These are phyloP conservation scores for Hymenochaete sp. DNA, from an alignment of 1,284 basidiomycete genomes.

Conservation along the genomic window DNA sequence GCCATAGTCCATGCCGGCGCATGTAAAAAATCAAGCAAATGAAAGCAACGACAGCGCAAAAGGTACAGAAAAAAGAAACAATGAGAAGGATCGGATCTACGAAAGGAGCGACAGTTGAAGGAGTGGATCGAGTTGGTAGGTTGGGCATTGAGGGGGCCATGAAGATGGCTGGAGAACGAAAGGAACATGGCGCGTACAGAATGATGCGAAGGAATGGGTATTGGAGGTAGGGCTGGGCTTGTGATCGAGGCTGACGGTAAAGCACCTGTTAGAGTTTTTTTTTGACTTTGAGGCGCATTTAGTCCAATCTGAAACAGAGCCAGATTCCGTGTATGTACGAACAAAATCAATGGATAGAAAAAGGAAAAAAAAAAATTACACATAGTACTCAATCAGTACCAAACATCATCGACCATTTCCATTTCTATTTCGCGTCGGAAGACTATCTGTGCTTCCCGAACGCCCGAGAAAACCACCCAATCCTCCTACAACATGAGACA, in stretches of 20 bases:
- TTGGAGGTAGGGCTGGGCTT: too few relatives aligned
- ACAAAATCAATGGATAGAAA: not conserved
- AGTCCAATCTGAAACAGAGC: too few relatives aligned
- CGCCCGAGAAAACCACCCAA: slow-evolving; percentile 31
- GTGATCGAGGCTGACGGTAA: too few relatives aligned
- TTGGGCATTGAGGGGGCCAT: too few relatives aligned
- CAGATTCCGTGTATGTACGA: too few relatives aligned
- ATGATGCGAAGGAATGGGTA: too few relatives aligned
- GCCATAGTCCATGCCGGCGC: not conserved
- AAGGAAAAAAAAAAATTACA: too few relatives aligned
- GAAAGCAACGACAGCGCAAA: too few relatives aligned
- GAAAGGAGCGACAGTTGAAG: slow-evolving; percentile 8
- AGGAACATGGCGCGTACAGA: too few relatives aligned
- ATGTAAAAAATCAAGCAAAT: not conserved
- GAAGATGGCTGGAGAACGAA: too few relatives aligned
- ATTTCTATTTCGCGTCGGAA: slow-evolving; percentile 11
- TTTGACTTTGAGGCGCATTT: too few relatives aligned
- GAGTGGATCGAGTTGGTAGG: slow-evolving; percentile 11
- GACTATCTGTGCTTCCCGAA: slow-evolving; percentile 14
- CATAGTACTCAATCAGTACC: not conserved
- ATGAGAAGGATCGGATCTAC: slow-evolving; percentile 8
- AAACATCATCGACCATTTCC: slow-evolving; percentile 4
- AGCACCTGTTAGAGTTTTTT: too few relatives aligned
- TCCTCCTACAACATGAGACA: slow-evolving; percentile 68
- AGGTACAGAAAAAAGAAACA: slow-evolving; percentile 4